Evolutionary conservation across 2,329 filamentous ascomycete genomes (phyloP).

Genomic region (Calonectria ilicicola): DNA sequence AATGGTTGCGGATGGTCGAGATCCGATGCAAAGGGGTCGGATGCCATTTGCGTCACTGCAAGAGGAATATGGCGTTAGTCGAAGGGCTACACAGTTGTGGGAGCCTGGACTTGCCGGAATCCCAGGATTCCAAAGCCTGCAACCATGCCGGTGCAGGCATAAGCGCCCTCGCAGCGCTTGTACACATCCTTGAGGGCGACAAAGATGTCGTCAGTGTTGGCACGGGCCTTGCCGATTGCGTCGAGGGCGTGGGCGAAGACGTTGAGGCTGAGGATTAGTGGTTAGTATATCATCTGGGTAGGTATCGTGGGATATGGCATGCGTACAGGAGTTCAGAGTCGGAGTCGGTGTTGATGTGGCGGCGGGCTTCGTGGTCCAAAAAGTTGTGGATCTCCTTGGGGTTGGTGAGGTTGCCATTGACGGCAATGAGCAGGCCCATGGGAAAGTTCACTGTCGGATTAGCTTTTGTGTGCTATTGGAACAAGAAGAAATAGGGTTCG

Average conservation of each 20-base stretch:
- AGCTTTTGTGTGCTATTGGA: background rate
- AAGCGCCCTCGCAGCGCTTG: constrained; percentile 78
- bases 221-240: constrained; percentile 83
- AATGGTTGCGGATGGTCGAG: constrained; percentile 73
- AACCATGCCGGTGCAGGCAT: constrained; percentile 85
- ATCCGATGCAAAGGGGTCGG: constrained; percentile 84
- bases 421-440: constrained; percentile 83
- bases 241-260: constrained; percentile 87
- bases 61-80: constrained; percentile 52
- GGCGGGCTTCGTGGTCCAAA: constrained; percentile 81
- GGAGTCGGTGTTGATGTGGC: constrained; percentile 91
- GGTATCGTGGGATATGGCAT: background rate
- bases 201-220: constrained; percentile 84
- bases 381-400: constrained; percentile 75
- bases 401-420: constrained; percentile 91
- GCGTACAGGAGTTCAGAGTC: constrained; percentile 73
- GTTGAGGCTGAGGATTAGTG: constrained; percentile 68
- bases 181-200: constrained; percentile 79
- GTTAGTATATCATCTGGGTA: constrained; percentile 12
- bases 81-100: constrained; percentile 74
- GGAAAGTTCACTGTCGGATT: constrained; percentile 75
- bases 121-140: constrained; percentile 84
- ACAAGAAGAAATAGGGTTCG: background rate
- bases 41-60: constrained; percentile 69
- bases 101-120: constrained; percentile 68